phyloP scores from a whole-genome alignment of 768 basidiomycete genomes.

The Serendipita sp. region DNA sequence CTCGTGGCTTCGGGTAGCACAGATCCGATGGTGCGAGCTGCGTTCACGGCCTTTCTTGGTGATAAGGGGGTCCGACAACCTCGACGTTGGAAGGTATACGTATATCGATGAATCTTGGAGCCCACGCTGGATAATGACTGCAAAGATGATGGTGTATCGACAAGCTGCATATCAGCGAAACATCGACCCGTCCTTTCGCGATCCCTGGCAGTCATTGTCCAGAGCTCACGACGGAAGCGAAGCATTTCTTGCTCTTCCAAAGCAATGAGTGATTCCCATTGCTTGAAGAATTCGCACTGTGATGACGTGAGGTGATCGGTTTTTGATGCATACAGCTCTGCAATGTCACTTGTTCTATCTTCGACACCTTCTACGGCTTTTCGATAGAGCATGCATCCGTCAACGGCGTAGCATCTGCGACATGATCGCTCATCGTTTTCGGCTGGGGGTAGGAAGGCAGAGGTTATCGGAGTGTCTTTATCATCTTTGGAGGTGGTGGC shows the following conservation, averaged over 20 bases:
- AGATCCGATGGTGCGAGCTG: not conserved
- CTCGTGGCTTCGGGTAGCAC: not conserved
- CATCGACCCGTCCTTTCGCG: constrained; percentile 74
- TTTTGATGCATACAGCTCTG: constrained; percentile 53
- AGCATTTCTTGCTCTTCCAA: constrained; percentile 77
- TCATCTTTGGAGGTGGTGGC: not conserved
- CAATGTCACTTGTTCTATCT: constrained; percentile 32
- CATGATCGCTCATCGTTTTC: constrained; percentile 72
- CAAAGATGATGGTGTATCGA: constrained; percentile 20
- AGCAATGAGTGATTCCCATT: constrained; percentile 78
- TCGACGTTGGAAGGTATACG: constrained; percentile 47
- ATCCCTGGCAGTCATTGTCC: constrained; percentile 74
- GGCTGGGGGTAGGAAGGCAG: constrained; percentile 64
- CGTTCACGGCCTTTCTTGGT: not conserved
- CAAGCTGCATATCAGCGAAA: constrained; percentile 65
- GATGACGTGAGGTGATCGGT: constrained; percentile 58
- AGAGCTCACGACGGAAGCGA: constrained; percentile 78
- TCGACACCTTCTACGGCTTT: constrained; percentile 61
- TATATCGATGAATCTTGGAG: constrained; percentile 59
- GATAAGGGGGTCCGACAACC: not conserved
- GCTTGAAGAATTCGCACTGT: constrained; percentile 67
- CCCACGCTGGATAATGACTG: constrained; percentile 17
- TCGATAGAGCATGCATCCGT: constrained; percentile 89
- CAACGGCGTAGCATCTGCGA: constrained; percentile 63
- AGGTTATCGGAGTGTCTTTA: constrained; percentile 6